Evolutionary conservation across 352 stramenopile genomes (phyloP), one percentile per base, ranked within the genome.

Genomic region (Phytophthora pisi): DNA sequence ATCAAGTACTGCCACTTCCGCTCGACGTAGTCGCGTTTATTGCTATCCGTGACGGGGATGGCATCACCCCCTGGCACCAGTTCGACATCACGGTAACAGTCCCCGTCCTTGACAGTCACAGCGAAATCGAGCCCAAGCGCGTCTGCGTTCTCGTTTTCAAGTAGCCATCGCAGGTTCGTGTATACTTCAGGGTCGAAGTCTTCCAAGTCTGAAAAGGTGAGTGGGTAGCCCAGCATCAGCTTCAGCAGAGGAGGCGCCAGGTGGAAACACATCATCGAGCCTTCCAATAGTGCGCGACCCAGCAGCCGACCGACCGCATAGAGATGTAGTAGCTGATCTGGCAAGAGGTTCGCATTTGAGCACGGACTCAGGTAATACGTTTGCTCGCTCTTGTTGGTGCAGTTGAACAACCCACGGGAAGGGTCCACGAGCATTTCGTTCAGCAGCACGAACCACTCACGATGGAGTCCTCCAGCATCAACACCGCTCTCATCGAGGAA

Each of bases 211-310:
- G 81, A 82, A 51, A 98, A 93, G 30, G 78, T 89, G 16, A 98
- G 73, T 2, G 96, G 95, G 68, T 93, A 95, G 24, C 90, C 93
- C 9, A 98, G 72, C 4, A 98, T 86, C 65, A 98, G 84, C 72
- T 98, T 99, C 69, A 98, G 96, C 51, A 99, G 71, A 26, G 96
- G 88, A 6, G 90, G 79, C 9, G 92, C 90, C 63, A 99, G 86
- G 66, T 98, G 95, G 36, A 92, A 91, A 43, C 81, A 74, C 0
- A 98, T 80, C 34, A 98, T 69, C 43, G 98, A 93, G 34, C 89
- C 81, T 72, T 98, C 95, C 5, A 86, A 58, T 30, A 84, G 26
- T 6, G 77, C 67, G 9, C 74, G 66, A 40, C 76, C 76, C 13
- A 89, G 49, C 2, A 86, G 49, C 20, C 77, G 69, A 31, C 77